Percentiles rank a stretch among this genome's conserved stretches.
phyloP scores from a whole-genome alignment of 352 stramenopile species.

The Phytophthora palmivora region DNA sequence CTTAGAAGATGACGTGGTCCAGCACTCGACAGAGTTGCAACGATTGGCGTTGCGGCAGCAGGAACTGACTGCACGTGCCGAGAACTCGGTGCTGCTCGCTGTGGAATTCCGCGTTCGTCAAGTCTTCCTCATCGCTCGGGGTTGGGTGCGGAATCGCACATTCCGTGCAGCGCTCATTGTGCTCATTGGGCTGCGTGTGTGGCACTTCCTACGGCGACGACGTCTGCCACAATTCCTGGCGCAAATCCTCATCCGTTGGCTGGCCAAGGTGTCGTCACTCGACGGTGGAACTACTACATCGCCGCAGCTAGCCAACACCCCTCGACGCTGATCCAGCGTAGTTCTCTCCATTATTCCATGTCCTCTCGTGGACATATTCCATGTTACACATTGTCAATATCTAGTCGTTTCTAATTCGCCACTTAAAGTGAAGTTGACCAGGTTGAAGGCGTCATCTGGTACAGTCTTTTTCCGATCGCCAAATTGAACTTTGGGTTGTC shows the following conservation, averaged over 20 bases:
- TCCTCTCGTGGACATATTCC: conserved; percentile 13
- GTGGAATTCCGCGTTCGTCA: conserved; percentile 48
- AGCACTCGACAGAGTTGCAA: conserved; percentile 74
- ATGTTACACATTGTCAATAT: background rate
- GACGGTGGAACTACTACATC: conserved; percentile 25
- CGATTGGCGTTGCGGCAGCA: conserved; percentile 44
- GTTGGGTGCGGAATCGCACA: conserved; percentile 56
- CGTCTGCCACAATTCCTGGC: conserved; percentile 66
- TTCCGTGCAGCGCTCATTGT: conserved; percentile 63
- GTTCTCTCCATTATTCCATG: conserved; percentile 8
- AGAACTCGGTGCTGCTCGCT: conserved; percentile 56
- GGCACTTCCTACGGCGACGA: conserved; percentile 57
- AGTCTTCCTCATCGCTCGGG: conserved; percentile 42
- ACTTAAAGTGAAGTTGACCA: conserved; percentile 10
- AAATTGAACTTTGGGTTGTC: conserved; percentile 8
- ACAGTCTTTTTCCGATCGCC: conserved; percentile 10
- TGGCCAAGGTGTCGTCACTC: conserved; percentile 62
- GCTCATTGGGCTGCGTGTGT: conserved; percentile 53
- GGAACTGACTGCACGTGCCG: conserved; percentile 39
- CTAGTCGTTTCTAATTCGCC: no score
- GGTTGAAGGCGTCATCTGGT: conserved; percentile 24
- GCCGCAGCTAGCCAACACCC: conserved; percentile 10
- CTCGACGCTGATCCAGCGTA: conserved; percentile 20
- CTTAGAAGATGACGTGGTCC: conserved; percentile 64
- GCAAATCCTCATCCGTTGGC: conserved; percentile 65